Evolutionary conservation across 2,329 filamentous ascomycete genomes (phyloP).

Genomic region (Cryphonectria carpinicola): DNA sequence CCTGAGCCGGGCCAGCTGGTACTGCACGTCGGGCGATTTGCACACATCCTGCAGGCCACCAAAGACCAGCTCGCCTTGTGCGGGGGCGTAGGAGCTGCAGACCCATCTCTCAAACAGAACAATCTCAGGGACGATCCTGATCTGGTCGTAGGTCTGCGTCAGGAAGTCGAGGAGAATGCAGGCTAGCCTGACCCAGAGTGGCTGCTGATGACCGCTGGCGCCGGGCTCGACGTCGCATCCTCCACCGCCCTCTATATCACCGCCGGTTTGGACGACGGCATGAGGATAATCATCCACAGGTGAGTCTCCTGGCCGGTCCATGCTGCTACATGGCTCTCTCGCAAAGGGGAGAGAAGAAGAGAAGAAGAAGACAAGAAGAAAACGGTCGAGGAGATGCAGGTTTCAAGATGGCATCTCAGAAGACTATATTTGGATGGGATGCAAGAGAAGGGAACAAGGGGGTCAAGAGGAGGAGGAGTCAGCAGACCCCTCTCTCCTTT

Average conservation of each 20-base stretch:
- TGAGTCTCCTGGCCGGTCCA: slow-evolving; percentile 18
- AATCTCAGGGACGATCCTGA: slow-evolving; percentile 29
- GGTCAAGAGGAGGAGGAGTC: background rate
- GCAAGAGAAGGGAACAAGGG: background rate
- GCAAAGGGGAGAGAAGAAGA: background rate
- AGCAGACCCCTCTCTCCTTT: slow-evolving; percentile 1
- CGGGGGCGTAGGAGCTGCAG: slow-evolving; percentile 18
- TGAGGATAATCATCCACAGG: background rate
- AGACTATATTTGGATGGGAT: background rate
- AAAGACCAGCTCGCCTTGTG: background rate
- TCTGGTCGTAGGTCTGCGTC: slow-evolving; percentile 29
- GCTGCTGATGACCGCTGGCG: slow-evolving; percentile 22
- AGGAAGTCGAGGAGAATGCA: slow-evolving; percentile 28
- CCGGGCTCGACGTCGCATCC: background rate
- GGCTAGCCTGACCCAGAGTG: slow-evolving; percentile 29
- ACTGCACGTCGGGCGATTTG: slow-evolving; percentile 24
- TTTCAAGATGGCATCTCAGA: background rate
- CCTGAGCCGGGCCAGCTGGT: slow-evolving; percentile 26
- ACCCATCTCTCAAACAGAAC: slow-evolving; percentile 28
- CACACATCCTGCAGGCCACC: slow-evolving; percentile 16
- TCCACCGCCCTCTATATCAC: slow-evolving; percentile 1
- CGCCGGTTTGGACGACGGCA: background rate
- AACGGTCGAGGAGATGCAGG: background rate
- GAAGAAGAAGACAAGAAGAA: background rate
- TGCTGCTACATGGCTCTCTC: slow-evolving; percentile 22